phyloP scores from a whole-genome alignment of 2,329 filamentous ascomycete species.

The Madurella mycetomatis region DNA sequence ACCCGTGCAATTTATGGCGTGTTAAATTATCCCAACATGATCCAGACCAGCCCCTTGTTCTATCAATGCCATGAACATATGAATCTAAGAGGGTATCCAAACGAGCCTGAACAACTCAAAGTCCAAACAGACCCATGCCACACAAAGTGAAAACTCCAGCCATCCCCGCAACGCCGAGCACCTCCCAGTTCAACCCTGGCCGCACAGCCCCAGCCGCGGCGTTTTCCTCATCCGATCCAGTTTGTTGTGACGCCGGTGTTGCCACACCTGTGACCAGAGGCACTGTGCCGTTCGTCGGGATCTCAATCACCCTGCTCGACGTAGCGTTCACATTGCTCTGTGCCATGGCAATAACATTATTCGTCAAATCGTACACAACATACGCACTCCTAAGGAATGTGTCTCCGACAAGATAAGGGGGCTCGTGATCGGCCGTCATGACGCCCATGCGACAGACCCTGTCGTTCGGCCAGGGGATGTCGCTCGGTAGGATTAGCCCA shows the following conservation, averaged over 20 bases:
- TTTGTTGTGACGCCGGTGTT: not conserved
- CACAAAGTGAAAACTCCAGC: not conserved
- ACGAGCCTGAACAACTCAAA: not conserved
- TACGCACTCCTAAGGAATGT: conserved; percentile 44
- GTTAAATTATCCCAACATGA: too few relatives aligned
- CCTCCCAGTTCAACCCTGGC: not conserved
- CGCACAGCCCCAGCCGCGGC: not conserved
- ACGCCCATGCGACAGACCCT: not conserved
- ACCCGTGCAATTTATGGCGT: too few relatives aligned
- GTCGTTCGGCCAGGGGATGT: not conserved
- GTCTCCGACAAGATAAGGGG: conserved; percentile 35
- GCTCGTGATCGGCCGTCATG: not conserved
- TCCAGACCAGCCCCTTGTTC: too few relatives aligned
- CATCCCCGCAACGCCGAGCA: not conserved
- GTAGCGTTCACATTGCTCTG: not conserved
- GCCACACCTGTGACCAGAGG: not conserved
- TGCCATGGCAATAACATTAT: not conserved
- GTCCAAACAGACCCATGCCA: not conserved
- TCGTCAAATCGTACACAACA: conserved; percentile 37
- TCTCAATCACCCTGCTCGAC: not conserved
- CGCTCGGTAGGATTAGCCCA: not conserved
- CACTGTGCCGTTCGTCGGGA: not conserved
- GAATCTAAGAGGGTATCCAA: not conserved
- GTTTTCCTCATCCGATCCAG: not conserved
- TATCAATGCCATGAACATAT: not conserved